Percentiles rank a stretch among this genome's conserved stretches.
Conservation (phyloP, 2,329 filamentous ascomycete genomes). For the Juglanconis oblonga region DNA sequence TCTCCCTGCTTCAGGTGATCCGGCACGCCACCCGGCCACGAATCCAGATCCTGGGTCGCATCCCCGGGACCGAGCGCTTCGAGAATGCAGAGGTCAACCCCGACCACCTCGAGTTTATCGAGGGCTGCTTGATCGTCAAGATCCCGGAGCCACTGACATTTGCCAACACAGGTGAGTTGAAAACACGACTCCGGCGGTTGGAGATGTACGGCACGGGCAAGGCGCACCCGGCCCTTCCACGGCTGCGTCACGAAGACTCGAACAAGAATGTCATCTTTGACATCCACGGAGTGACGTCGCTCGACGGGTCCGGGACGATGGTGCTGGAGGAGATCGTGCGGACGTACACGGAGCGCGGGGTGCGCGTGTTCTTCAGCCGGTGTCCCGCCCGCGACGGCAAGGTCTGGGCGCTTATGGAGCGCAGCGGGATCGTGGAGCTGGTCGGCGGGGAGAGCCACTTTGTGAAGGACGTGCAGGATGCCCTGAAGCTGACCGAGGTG, state of each 20-base stretch:
- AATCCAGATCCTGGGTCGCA: constrained; percentile 91
- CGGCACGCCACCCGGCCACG: constrained; percentile 86
- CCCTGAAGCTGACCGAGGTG: constrained; percentile 74
- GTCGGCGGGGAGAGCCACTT: constrained; percentile 78
- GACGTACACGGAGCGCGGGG: constrained; percentile 72
- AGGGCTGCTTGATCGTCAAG: constrained; percentile 92
- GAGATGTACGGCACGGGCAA: constrained; percentile 85
- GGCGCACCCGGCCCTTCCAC: constrained; percentile 84
- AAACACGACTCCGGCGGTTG: constrained; percentile 75
- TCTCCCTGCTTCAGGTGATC: constrained; percentile 87
- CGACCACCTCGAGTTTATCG: constrained; percentile 78
- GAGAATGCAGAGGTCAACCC: constrained; percentile 78
- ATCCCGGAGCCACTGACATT: constrained; percentile 96
- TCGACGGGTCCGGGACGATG: constrained; percentile 91
- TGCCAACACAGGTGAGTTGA: constrained; percentile 91
- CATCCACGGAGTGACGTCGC: constrained; percentile 91
- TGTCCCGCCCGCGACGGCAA: constrained; percentile 44
- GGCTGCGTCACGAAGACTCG: constrained; percentile 71
- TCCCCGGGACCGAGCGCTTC: constrained; percentile 79
- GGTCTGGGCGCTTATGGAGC: constrained; percentile 72
- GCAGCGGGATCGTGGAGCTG: constrained; percentile 80
- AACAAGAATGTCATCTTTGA: constrained; percentile 96
- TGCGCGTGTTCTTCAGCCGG: constrained; percentile 71
- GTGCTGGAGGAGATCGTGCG: constrained; percentile 87
- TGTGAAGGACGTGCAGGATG: constrained; percentile 79